Base-by-base conservation (phyloP, 129 eudicot genomes). In the Chrysanthemum lavandulifolium region DNA sequence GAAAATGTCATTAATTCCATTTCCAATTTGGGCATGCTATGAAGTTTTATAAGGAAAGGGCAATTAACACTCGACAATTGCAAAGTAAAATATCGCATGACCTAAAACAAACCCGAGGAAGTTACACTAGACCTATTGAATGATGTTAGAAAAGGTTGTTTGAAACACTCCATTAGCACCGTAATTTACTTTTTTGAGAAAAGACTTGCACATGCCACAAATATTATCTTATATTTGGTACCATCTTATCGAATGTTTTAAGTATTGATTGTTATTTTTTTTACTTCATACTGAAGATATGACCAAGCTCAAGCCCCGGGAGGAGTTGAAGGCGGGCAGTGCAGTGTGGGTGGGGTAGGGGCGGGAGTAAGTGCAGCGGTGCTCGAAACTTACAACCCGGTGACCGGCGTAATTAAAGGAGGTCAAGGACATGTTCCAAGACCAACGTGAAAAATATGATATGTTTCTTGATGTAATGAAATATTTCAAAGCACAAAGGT, bases 401-500 rank as follows among this genome's bases (percentile, higher is more conserved):
- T n/a, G n/a, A n/a, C n/a, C n/a, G n/a, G n/a, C 86, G 18, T 94
- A 94, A 77, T 84, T 94, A 70, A 94, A 94, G 76, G 91, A 94
- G 76, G 99, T 94, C 61, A 94, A 94, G 85, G 99, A 94, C 69
- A 90, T 88, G 96, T 94, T 94, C 69, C 89, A 85, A 69, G 91
- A 88, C 66, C 94, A 94, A 64, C 73, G 97, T 66, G 99, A 88
- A 65, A 94, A 90, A 65, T 94, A 90, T 73, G 94, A 90, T 75
- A 86, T 77, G 78, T 90, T 90, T 71, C 96, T 90, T 77, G 94
- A 90, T 27, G 94, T 90, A 40, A 90, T 90, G 96, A 90, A 90
- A 79, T 91, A 90, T 81, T 90, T 90, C 67, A 94, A 94, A 82
- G 99, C 99, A 60, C 97, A 90, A 85, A 88, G 94, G 99, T 94